These are phyloP conservation scores for Discostella stelligeroides DNA, from an alignment of 108 stramenopile species.

Conservation along the genomic window DNA sequence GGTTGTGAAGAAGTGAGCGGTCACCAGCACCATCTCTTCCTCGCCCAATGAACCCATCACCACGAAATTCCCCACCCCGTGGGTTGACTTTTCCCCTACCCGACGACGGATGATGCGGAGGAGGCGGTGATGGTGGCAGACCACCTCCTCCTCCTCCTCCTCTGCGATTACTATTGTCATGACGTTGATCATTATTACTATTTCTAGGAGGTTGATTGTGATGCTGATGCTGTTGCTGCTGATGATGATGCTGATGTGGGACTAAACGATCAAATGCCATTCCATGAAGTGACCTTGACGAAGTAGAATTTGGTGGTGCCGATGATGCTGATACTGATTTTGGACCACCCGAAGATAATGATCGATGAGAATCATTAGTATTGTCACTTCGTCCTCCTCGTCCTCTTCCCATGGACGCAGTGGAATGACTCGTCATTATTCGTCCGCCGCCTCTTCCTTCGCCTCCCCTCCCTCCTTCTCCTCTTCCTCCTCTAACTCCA, in stretches of 20 bases:
- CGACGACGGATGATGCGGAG: not conserved
- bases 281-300: conserved; percentile 6
- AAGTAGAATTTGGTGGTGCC: not conserved
- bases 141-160: not conserved
- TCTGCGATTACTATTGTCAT: not conserved
- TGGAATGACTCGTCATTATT: not conserved
- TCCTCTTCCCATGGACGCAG: not conserved
- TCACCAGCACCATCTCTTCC: conserved; percentile 15
- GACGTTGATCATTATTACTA: too few species aligned
- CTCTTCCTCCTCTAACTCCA: conserved; percentile 10
- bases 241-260: not conserved
- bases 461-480: not conserved
- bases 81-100: not conserved
- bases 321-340: too few species aligned
- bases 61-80: not conserved
- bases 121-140: not conserved
- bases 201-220: too few species aligned
- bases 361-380: not conserved
- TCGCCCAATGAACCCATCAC: not conserved
- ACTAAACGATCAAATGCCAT: conserved; percentile 4
- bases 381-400: not conserved
- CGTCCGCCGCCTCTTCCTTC: not conserved
- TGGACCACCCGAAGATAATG: too few species aligned
- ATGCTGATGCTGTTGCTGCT: not conserved
- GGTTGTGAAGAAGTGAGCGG: not conserved